Conservation (phyloP, 768 basidiomycete species). For the Daedalea quercina region DNA sequence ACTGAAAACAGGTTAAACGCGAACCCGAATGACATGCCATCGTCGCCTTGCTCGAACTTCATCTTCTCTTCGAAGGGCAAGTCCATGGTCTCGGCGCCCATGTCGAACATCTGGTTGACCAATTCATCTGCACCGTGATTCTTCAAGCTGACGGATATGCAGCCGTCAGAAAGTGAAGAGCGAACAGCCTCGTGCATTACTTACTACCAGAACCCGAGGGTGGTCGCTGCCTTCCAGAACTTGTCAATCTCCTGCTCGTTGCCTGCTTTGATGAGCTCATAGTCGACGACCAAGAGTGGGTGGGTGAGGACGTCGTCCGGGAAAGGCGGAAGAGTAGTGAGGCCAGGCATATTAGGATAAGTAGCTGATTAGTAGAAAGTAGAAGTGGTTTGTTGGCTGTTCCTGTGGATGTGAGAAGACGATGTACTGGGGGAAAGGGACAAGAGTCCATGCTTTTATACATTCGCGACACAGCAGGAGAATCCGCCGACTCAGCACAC, state of each 20-base stretch:
- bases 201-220: slow-evolving; percentile 50
- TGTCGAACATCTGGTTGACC: slow-evolving; percentile 33
- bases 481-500: not conserved
- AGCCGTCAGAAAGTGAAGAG: not conserved
- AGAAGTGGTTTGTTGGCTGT: not conserved
- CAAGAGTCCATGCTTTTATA: not conserved
- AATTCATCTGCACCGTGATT: slow-evolving; percentile 35
- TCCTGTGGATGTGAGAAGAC: not conserved
- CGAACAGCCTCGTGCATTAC: slow-evolving; percentile 15
- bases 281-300: slow-evolving; percentile 42
- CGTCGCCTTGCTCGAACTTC: slow-evolving; percentile 38
- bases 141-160: slow-evolving; percentile 27
- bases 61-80: slow-evolving; percentile 36
- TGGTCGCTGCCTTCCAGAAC: slow-evolving; percentile 41
- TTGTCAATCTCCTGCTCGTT: slow-evolving; percentile 32
- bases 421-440: not conserved
- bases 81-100: slow-evolving; percentile 35
- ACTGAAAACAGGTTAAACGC: not conserved
- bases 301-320: slow-evolving; percentile 37
- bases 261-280: slow-evolving; percentile 26
- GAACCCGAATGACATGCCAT: slow-evolving; percentile 33
- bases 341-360: slow-evolving; percentile 23
- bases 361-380: not conserved
- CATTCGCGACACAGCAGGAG: not conserved
- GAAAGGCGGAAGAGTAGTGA: slow-evolving; percentile 31